Evolutionary conservation across 2,329 filamentous ascomycete species (phyloP).

Genomic region (Nigrograna mackinnonii): DNA sequence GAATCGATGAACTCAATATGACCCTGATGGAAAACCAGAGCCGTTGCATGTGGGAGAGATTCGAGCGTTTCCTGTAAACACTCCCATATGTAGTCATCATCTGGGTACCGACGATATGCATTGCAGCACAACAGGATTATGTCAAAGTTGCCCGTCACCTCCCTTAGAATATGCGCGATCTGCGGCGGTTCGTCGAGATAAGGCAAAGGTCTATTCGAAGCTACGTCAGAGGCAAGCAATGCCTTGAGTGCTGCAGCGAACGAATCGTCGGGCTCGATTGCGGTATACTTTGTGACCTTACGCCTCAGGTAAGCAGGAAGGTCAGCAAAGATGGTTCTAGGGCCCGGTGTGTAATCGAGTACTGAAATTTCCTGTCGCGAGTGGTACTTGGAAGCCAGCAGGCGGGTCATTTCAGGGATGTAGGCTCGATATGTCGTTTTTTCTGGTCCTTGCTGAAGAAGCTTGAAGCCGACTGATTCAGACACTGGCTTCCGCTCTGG

Average conservation of each 20-base stretch:
- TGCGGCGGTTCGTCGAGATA: constrained; percentile 43
- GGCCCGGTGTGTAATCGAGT: constrained; percentile 64
- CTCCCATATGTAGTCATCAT: constrained; percentile 56
- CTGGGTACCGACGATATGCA: constrained; percentile 60
- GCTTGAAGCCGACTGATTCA: constrained; percentile 45
- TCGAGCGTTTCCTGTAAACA: constrained; percentile 53
- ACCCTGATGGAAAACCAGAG: no score
- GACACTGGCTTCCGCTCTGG: not conserved
- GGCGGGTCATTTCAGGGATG: constrained; percentile 53
- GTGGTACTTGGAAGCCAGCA: constrained; percentile 47
- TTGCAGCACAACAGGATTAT: not conserved
- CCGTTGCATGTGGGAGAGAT: no score
- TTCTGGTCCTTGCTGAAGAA: constrained; percentile 41
- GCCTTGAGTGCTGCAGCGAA: constrained; percentile 51
- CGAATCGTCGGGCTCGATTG: constrained; percentile 57
- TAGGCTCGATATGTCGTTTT: constrained; percentile 54
- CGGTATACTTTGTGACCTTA: constrained; percentile 55
- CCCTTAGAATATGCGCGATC: no score
- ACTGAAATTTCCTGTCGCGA: constrained; percentile 52
- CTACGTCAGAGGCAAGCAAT: constrained; percentile 40
- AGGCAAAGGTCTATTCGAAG: constrained; percentile 44
- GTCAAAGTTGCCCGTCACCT: no score
- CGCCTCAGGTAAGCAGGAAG: constrained; percentile 48
- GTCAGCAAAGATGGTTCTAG: constrained; percentile 56
- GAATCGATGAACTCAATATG: constrained; percentile 51